These are phyloP conservation scores for Xylaria castorea DNA, from an alignment of 495 filamentous ascomycete genomes.

Conservation along the genomic window DNA sequence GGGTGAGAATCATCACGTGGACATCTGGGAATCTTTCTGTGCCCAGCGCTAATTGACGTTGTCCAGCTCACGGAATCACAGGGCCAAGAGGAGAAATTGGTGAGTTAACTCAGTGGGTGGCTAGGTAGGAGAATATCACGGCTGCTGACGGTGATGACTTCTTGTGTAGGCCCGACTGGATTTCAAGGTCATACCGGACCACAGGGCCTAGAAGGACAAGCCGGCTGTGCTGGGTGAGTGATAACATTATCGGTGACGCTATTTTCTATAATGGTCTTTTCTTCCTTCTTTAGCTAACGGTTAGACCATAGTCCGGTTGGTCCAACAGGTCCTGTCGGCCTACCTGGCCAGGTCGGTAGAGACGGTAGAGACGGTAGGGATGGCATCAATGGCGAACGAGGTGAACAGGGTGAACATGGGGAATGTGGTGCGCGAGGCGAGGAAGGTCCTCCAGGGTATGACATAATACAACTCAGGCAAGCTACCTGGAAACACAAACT, in stretches of 20 bases:
- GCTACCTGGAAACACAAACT: background rate
- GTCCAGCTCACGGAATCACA: background rate
- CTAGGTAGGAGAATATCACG: background rate
- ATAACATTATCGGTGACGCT: background rate
- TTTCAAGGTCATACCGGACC: slow-evolving; percentile 13
- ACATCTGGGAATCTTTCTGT: background rate
- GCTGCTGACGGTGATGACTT: background rate
- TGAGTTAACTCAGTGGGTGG: background rate
- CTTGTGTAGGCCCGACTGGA: slow-evolving; percentile 16
- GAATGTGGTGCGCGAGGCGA: slow-evolving; percentile 6
- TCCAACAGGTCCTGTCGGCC: slow-evolving; percentile 1
- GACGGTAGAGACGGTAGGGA: slow-evolving; percentile 14
- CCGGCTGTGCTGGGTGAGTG: slow-evolving; percentile 17
- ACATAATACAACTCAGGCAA: background rate
- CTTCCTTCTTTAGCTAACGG: background rate
- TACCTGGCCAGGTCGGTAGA: background rate
- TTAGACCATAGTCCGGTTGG: background rate
- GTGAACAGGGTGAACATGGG: background rate
- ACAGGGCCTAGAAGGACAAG: slow-evolving; percentile 9
- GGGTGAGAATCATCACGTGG: background rate
- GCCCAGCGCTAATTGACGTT: background rate
- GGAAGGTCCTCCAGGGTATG: slow-evolving; percentile 18
- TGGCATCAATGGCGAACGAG: background rate
- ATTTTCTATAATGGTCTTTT: background rate
- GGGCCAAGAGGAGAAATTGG: slow-evolving; percentile 18